Percentiles rank a stretch among this genome's conserved stretches.
Evolutionary conservation across 2,329 filamentous ascomycete species (phyloP).

Genomic region (Trichoderma citrinoviride): DNA sequence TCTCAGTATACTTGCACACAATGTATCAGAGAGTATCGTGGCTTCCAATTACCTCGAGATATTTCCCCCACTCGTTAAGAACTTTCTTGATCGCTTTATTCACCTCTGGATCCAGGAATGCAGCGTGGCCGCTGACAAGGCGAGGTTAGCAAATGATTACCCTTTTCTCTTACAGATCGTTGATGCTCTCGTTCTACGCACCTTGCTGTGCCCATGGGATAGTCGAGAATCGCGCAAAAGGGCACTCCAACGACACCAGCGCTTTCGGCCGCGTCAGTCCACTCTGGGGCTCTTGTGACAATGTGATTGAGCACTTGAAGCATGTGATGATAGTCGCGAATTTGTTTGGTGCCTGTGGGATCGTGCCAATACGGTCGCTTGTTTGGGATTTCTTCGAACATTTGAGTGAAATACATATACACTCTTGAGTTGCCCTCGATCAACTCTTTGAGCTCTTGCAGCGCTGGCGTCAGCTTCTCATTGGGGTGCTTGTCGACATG

Average conservation of each 20-base stretch:
- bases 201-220: slow-evolving; percentile 55
- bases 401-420: slow-evolving; percentile 63
- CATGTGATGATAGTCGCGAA: slow-evolving; percentile 66
- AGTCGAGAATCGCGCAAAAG: slow-evolving; percentile 53
- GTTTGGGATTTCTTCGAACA: slow-evolving; percentile 54
- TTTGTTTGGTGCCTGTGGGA: slow-evolving; percentile 59
- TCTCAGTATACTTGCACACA: no score
- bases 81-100: slow-evolving; percentile 54
- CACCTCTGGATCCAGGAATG: slow-evolving; percentile 55
- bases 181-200: slow-evolving; percentile 23
- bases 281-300: slow-evolving; percentile 49
- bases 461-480: slow-evolving; percentile 54
- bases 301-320: slow-evolving; percentile 63
- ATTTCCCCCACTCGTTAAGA: slow-evolving; percentile 57
- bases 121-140: slow-evolving; percentile 46
- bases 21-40: not conserved
- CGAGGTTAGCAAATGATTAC: not conserved
- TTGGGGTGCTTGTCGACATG: slow-evolving; percentile 51
- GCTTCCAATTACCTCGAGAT: slow-evolving; percentile 40
- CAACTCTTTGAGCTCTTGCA: slow-evolving; percentile 62
- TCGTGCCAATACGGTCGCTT: slow-evolving; percentile 60
- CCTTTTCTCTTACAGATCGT: not conserved
- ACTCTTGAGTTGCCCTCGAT: slow-evolving; percentile 64
- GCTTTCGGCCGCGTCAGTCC: slow-evolving; percentile 51
- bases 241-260: slow-evolving; percentile 55